Evolutionary conservation across 306 rosid species (phyloP).

Genomic region (Prunus mira): DNA sequence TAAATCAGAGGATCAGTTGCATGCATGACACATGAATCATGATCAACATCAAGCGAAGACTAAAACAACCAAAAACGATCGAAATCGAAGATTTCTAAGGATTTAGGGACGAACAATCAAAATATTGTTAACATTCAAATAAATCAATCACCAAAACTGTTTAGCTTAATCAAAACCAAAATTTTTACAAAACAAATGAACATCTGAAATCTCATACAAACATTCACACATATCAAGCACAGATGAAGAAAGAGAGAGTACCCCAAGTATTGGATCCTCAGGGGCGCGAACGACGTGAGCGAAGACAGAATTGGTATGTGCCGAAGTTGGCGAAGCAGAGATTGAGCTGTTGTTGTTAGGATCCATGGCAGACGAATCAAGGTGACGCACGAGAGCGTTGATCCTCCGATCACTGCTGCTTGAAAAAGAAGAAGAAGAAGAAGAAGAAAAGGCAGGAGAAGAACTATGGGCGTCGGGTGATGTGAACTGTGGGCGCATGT

Average conservation of each 20-base stretch:
- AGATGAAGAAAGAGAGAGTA: constrained; percentile 15
- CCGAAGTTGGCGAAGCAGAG: constrained; percentile 60
- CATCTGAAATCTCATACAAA: neutral
- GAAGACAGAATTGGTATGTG: constrained; percentile 58
- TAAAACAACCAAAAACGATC: neutral
- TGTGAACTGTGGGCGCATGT: constrained; percentile 70
- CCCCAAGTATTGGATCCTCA: constrained; percentile 98
- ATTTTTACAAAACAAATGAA: neutral
- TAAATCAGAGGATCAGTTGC: neutral
- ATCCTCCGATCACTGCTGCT: constrained; percentile 65
- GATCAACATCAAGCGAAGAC: neutral
- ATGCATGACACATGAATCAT: neutral
- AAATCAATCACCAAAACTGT: neutral
- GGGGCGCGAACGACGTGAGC: constrained; percentile 83
- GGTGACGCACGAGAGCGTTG: constrained; percentile 50
- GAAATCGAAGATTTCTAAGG: neutral
- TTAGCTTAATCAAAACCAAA: neutral
- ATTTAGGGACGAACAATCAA: neutral
- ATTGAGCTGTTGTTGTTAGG: constrained; percentile 20
- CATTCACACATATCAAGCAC: neutral
- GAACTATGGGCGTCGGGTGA: constrained; percentile 20
- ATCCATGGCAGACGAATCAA: constrained; percentile 43
- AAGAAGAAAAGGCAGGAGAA: neutral
- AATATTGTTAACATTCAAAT: neutral
- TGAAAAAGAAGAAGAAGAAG: constrained; percentile 16